Evolutionary conservation across 148 eudicot species (phyloP).

Genomic region (Arbutus unedo): DNA sequence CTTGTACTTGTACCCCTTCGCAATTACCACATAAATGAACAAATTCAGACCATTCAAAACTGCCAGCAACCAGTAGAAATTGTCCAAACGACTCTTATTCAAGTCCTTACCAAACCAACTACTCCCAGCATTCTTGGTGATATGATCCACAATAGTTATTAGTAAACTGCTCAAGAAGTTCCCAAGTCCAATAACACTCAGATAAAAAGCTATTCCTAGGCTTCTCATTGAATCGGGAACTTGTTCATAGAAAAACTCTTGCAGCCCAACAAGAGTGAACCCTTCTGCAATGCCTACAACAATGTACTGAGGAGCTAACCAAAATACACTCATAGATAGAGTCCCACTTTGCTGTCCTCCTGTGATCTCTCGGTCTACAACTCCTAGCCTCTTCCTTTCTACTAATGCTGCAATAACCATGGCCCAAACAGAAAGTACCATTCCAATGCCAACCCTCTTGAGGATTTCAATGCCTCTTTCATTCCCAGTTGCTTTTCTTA

Average conservation of each 20-base stretch:
- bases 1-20: constrained; percentile 17
- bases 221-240: constrained; percentile 26
- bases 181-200: constrained; percentile 18
- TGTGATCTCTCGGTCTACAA: neutral
- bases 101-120: constrained; percentile 20
- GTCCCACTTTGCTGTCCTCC: neutral
- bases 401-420: constrained; percentile 12
- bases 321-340: constrained; percentile 8
- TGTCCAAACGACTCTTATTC: constrained; percentile 16
- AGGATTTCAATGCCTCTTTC: constrained; percentile 23
- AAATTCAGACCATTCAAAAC: constrained; percentile 17
- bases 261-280: constrained; percentile 22
- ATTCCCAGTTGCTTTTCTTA: constrained; percentile 19
- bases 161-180: constrained; percentile 20
- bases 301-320: constrained; percentile 17
- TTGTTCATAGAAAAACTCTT: constrained; percentile 23
- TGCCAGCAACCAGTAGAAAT: constrained; percentile 22
- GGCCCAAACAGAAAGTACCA: constrained; percentile 2
- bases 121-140: constrained; percentile 11
- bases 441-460: constrained; percentile 17
- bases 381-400: constrained; percentile 10
- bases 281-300: constrained; percentile 21
- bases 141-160: constrained; percentile 16
- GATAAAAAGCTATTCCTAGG: constrained; percentile 15
- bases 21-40: constrained; percentile 5